Conservation (phyloP, 1,284 basidiomycete species). For the Tetrapyrgos nigripes region DNA sequence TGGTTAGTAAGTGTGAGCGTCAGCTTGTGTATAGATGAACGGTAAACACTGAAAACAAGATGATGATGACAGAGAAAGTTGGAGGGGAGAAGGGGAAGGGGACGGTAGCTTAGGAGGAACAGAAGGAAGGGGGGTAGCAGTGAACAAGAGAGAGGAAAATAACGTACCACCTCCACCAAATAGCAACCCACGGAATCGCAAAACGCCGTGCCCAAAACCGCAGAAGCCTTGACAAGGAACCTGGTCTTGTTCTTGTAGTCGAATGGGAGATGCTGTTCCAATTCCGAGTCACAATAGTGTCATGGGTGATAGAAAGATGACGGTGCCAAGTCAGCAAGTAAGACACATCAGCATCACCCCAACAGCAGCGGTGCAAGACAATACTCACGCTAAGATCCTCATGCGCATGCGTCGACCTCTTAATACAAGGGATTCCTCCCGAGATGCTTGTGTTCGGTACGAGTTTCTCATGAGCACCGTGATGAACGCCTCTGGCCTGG, state of each 20-base stretch:
- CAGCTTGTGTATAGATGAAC: not conserved
- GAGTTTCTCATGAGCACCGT: too few relatives aligned
- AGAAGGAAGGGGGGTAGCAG: too few relatives aligned
- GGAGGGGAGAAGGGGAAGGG: too few relatives aligned
- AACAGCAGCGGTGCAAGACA: not conserved
- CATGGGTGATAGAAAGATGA: not conserved
- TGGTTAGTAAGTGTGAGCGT: not conserved
- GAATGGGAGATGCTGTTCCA: not conserved
- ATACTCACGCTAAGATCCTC: not conserved
- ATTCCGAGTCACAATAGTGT: too few relatives aligned
- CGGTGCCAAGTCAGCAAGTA: not conserved
- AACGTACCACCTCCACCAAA: not conserved
- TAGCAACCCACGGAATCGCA: not conserved
- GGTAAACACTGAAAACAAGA: not conserved
- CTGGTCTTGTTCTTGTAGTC: not conserved
- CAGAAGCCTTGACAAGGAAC: not conserved
- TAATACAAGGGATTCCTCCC: not conserved
- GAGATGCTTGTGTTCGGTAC: not conserved
- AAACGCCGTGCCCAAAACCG: not conserved
- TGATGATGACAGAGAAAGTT: too few relatives aligned
- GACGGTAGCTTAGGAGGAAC: too few relatives aligned
- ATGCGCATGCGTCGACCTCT: not conserved
- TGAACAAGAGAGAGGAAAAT: not conserved
- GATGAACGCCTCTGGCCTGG: not conserved
- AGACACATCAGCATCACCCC: not conserved